A percentile compares a stretch with the other conserved stretches of the same genome.
phyloP scores from a whole-genome alignment of 2,329 filamentous ascomycete genomes.

The Rhinocladiella similis region DNA sequence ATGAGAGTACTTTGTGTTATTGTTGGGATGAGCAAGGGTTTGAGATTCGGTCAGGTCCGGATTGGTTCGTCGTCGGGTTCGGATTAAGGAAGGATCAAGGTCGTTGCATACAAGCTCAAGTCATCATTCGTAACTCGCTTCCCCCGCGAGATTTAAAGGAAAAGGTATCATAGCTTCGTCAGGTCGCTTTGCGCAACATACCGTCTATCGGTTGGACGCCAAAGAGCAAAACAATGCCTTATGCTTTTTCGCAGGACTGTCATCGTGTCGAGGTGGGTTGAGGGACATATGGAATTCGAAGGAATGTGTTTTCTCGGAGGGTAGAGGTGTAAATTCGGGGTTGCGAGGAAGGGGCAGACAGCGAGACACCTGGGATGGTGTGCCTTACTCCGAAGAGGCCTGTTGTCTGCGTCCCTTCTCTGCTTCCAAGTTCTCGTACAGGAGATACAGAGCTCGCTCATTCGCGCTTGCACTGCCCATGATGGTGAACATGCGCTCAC shows the following conservation, averaged over 20 bases:
- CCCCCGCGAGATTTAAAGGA: conserved; percentile 23
- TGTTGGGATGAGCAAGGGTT: neutral
- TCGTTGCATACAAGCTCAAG: conserved; percentile 25
- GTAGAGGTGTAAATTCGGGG: conserved; percentile 8
- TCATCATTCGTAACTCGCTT: conserved; percentile 30
- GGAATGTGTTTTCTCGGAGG: conserved; percentile 22
- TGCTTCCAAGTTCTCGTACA: conserved; percentile 98
- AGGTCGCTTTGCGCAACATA: conserved; percentile 30
- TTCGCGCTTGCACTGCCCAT: conserved; percentile 93
- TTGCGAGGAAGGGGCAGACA: neutral
- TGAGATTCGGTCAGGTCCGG: conserved; percentile 9
- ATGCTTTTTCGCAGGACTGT: conserved; percentile 25
- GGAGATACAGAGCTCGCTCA: conserved; percentile 89
- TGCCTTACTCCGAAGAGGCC: conserved; percentile 57
- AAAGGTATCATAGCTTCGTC: conserved; percentile 31
- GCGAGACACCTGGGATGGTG: neutral
- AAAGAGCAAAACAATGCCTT: conserved; percentile 28
- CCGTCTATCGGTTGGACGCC: conserved; percentile 29
- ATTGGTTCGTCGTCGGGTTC: conserved; percentile 1
- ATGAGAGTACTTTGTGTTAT: neutral
- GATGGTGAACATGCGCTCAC: conserved; percentile 99
- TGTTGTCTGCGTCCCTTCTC: conserved; percentile 98
- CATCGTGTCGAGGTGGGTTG: conserved; percentile 10
- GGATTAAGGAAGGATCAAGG: conserved; percentile 22
- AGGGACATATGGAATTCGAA: conserved; percentile 9